Evolutionary conservation across 768 basidiomycete species (phyloP), one percentile per base, ranked within the genome.

Genomic region (Kwoniella dejecticola): DNA sequence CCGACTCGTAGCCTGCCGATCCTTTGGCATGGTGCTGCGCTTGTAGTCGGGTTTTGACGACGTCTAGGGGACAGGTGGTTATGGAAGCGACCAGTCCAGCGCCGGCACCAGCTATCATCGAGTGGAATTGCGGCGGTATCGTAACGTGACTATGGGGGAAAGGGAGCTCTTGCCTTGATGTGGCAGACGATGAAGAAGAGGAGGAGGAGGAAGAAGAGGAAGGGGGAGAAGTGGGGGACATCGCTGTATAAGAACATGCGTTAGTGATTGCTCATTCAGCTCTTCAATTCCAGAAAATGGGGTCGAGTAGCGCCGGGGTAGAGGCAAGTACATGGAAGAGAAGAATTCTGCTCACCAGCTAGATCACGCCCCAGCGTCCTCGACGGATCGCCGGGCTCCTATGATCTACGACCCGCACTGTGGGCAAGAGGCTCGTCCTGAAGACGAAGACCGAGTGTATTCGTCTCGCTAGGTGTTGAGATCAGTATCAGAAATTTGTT

Each of bases 31-130:
- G 83, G 48, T 87, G 84, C 79, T 96, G 93, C n/a, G 96, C 96
- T 81, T 99, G 96, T 50, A 99, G 80, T 68, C 91, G 90, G 3
- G 96, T 99, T 83, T 98, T 99, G 80, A 99, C 84, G 57, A 99
- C 95, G 79, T 99, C 96, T 49, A 99, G 83, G 11, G 96, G 96
- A 79, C 96, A 99, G 6, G 95, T 98, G 58, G 91, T 90, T 64
- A 98, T 83, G 79, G 89, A 90, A 52, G 91, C 89, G 67, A 92
- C 88, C 64, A 99, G 83, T 60, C 96, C 96, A 55, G 95, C 92
- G 29, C 92, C 92, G 36, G 95, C 95, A 57, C 96, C 96, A 76
- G 96, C 91, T 30, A 81, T 60, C 78, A 81, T 81, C 31, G 77
- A 79, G 64, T 81, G 75, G 50, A 77, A 75, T 52, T 67, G 62